Percentiles rank a stretch among this genome's conserved stretches.
Conservation (phyloP, 306 rosid species). For the Cucumis hystrix region DNA sequence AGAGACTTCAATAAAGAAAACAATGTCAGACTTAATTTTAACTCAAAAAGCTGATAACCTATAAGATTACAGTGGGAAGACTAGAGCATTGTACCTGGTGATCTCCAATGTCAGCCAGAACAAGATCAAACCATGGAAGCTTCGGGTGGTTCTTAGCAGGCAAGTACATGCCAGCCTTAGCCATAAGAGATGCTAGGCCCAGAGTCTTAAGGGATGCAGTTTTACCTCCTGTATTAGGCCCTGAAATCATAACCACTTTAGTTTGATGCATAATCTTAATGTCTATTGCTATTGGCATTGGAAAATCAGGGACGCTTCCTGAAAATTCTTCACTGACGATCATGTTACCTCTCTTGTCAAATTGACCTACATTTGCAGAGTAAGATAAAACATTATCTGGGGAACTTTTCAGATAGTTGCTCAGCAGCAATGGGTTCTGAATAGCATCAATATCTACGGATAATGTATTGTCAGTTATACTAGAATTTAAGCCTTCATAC, state of each 20-base stretch:
- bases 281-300: slow-evolving; percentile 87
- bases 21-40: slow-evolving; percentile 34
- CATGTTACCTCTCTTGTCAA: slow-evolving; percentile 16
- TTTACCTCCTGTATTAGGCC: slow-evolving; percentile 97
- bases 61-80: slow-evolving; percentile 2
- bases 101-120: slow-evolving; percentile 91
- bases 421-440: slow-evolving; percentile 69
- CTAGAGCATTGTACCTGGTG: slow-evolving; percentile 58
- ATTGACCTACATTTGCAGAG: slow-evolving; percentile 24
- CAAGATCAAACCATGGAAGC: slow-evolving; percentile 91
- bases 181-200: slow-evolving; percentile 88
- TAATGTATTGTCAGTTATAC: slow-evolving; percentile 11
- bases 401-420: slow-evolving; percentile 30
- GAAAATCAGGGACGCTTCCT: slow-evolving; percentile 33
- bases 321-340: slow-evolving; percentile 14
- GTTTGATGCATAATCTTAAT: slow-evolving; percentile 60
- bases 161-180: slow-evolving; percentile 91
- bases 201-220: slow-evolving; percentile 89
- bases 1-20: slow-evolving; percentile 59
- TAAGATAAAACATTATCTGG: slow-evolving; percentile 16
- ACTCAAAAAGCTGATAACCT: slow-evolving; percentile 14
- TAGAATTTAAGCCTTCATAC: slow-evolving; percentile 21
- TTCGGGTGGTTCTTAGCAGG: slow-evolving; percentile 71
- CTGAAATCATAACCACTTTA: slow-evolving; percentile 85
- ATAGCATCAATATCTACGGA: slow-evolving; percentile 53